Evolutionary conservation across 2,329 filamentous ascomycete species (phyloP).

Genomic region (Arthrobotrys sphaeroides): DNA sequence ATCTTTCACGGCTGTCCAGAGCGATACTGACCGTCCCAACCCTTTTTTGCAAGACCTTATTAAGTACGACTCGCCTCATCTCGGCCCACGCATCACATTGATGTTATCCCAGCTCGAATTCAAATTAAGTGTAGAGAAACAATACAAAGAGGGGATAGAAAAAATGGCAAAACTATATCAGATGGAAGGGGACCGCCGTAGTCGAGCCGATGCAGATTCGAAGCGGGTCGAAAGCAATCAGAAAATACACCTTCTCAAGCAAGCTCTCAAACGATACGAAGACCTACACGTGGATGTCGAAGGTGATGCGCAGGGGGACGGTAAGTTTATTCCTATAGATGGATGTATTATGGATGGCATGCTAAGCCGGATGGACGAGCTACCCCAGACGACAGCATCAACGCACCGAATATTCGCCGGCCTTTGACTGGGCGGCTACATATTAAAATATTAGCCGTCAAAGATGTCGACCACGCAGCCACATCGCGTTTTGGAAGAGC

Average conservation of each 20-base stretch:
- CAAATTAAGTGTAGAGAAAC: conserved; percentile 97
- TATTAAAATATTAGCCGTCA: conserved; percentile 85
- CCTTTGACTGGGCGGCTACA: conserved; percentile 91
- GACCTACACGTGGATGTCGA: conserved; percentile 96
- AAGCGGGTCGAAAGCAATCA: conserved; percentile 94
- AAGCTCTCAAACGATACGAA: conserved; percentile 95
- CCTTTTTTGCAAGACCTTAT: conserved; percentile 79
- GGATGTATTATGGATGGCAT: conserved; percentile 6
- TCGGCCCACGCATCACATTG: conserved; percentile 96
- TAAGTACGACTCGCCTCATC: conserved; percentile 95
- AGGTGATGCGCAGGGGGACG: conserved; percentile 76
- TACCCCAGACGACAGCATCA: conserved; percentile 86
- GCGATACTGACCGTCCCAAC: not conserved
- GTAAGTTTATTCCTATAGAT: conserved; percentile 65
- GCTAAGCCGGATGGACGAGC: not conserved
- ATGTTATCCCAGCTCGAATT: conserved; percentile 99
- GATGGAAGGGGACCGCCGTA: conserved; percentile 97
- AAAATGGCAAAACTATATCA: conserved; percentile 99
- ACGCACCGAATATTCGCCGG: conserved; percentile 91
- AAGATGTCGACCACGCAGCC: conserved; percentile 90
- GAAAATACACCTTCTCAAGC: conserved; percentile 94
- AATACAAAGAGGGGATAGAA: conserved; percentile 98
- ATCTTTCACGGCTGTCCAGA: not conserved
- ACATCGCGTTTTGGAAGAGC: conserved; percentile 84
- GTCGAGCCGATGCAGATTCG: conserved; percentile 88